Conservation (phyloP, 345 rosid species). For the Gossypium rotundifolium region DNA sequence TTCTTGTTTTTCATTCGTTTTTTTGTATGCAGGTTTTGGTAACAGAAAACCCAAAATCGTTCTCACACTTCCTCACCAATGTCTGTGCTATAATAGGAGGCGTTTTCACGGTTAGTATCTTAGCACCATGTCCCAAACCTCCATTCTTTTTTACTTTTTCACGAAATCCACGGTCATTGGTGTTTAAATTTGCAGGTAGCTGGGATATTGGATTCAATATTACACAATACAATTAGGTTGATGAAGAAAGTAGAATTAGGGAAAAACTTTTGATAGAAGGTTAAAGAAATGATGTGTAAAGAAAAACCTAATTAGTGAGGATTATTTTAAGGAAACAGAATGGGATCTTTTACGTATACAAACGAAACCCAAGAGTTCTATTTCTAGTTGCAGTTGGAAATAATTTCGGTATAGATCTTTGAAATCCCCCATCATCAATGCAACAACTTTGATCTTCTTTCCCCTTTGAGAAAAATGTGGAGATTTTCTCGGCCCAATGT, state of each 20-base stretch:
- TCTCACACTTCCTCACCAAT: conserved; percentile 90
- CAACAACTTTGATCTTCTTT: not conserved
- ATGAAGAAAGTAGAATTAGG: conserved; percentile 92
- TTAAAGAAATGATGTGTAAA: conserved; percentile 8
- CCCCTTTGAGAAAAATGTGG: not conserved
- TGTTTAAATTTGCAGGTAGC: conserved; percentile 60
- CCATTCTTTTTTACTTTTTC: not conserved
- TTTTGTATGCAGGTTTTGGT: conserved; percentile 60
- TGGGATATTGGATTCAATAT: conserved; percentile 83
- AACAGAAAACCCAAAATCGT: conserved; percentile 73
- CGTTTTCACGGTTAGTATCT: conserved; percentile 83
- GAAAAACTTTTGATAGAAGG: conserved; percentile 64
- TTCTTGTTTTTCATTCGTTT: not conserved
- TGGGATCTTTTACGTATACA: not conserved
- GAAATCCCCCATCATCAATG: not conserved
- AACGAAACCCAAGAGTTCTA: not conserved
- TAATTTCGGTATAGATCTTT: not conserved
- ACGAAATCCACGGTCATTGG: not conserved
- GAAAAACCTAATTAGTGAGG: conserved; percentile 8
- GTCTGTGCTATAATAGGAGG: conserved; percentile 97
- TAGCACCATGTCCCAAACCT: not conserved
- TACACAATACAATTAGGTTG: conserved; percentile 74
- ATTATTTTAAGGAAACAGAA: conserved; percentile 7
- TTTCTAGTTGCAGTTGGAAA: not conserved
- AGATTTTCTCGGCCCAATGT: too few species aligned